These are phyloP conservation scores for Aspergillus quadricinctus DNA, from an alignment of 2,329 filamentous ascomycete species.

Conservation along the genomic window DNA sequence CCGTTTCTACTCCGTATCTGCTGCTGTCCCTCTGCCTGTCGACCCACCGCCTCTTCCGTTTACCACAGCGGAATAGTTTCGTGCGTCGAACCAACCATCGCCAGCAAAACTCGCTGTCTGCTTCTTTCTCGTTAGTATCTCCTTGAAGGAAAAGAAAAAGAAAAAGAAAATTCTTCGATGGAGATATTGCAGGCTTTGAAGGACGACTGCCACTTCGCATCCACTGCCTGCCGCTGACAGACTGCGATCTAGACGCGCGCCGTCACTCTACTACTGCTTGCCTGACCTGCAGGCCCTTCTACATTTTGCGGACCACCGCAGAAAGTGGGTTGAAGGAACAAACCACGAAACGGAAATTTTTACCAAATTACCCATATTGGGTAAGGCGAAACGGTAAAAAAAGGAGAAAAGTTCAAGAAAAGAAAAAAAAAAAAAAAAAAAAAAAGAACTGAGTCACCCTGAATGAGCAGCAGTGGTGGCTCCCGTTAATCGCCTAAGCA, in stretches of 20 bases:
- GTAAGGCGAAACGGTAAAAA: constrained; percentile 13
- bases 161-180: constrained; percentile 23
- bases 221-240: constrained; percentile 29
- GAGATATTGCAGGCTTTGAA: constrained; percentile 30
- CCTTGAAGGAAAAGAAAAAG: not conserved
- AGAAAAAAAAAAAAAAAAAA: constrained; percentile 3
- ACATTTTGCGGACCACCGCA: constrained; percentile 8
- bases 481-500: constrained; percentile 17
- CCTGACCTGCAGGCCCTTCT: constrained; percentile 27
- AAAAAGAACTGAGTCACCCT: constrained; percentile 16
- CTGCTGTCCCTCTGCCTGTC: not conserved
- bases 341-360: constrained; percentile 4
- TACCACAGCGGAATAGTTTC: not conserved
- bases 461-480: constrained; percentile 18
- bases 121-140: not conserved
- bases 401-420: constrained; percentile 3
- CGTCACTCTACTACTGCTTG: constrained; percentile 24
- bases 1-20: not conserved
- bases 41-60: not conserved
- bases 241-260: constrained; percentile 22
- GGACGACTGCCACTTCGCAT: constrained; percentile 18
- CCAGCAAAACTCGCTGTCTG: constrained; percentile 5
- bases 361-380: constrained; percentile 3
- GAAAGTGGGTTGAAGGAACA: constrained; percentile 16
- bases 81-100: not conserved